Evolutionary conservation across 352 stramenopile species (phyloP), one percentile per base, ranked within the genome.

Genomic region (Pythium chondricola): DNA sequence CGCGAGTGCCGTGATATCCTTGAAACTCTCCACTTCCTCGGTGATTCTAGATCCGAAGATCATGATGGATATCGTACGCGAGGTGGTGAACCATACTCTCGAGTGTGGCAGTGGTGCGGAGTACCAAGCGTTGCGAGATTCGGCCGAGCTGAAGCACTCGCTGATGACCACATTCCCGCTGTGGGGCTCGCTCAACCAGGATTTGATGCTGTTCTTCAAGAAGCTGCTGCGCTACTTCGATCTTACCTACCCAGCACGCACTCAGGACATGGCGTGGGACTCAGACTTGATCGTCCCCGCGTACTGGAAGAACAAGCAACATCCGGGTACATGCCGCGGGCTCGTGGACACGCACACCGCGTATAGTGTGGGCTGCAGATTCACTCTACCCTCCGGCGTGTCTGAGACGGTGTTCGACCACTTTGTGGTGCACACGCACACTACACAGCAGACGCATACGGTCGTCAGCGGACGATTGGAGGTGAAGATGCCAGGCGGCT

Each of bases 11-110:
- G n/a, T 11, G 20, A 17, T 4, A 43, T 43, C n/a, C 33, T 52
- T 20, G 31, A 22, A 4, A 24, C 29, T 4, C 16, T 52, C 20
- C 18, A 52, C 30, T 20, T n/a, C 24, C 44, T 52, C 11, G 44
- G 44, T 13, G 44, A 52, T 13, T 25, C 16, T 43, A n/a, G 21
- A 52, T 22, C 59, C 47, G 2, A 64, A 48, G 2, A 50, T 67
- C 40, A 49, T 56, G 2, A 52, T 67, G 5, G 54, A 67, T 21
- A 32, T 63, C 17, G 26, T 47, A 10, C 41, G 41, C 5, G 24
- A 47, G 26, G 25, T 47, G 5, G 26, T 47, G 22, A 35, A 47
- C 41, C 25, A 47, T n/a, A 10, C 17, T 8, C 16, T 47, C 7
- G n/a, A 35, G 5, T 13, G 25, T n/a, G 6, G 18, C 7, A 21